phyloP scores from a whole-genome alignment of 805 yeast genomes.

The Naumovozyma castellii region DNA sequence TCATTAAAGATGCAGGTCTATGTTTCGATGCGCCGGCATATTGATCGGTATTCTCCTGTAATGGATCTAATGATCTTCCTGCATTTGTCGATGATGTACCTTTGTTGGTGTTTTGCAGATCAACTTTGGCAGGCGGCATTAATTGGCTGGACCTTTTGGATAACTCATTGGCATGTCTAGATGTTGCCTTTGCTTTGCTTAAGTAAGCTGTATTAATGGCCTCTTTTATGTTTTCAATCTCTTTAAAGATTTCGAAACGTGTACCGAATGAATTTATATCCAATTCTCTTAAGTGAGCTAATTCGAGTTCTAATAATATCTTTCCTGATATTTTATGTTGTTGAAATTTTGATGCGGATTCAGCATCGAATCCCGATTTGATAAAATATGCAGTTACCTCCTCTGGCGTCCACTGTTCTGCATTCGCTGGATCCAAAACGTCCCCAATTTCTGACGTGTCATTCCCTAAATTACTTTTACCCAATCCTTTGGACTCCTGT shows the following conservation, averaged over 20 bases:
- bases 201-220: conserved; percentile 4
- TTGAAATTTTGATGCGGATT: conserved; percentile 69
- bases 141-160: conserved; percentile 9
- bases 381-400: conserved; percentile 77
- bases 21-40: conserved; percentile 1
- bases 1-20: conserved; percentile 13
- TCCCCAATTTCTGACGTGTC: not conserved
- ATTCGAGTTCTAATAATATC: conserved; percentile 75
- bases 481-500: not conserved
- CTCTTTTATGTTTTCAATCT: conserved; percentile 58
- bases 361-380: conserved; percentile 60
- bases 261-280: conserved; percentile 93
- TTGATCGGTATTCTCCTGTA: conserved; percentile 1
- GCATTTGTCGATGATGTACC: not conserved
- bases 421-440: conserved; percentile 25
- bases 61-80: conserved; percentile 1
- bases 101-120: conserved; percentile 10
- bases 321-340: conserved; percentile 84
- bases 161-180: not conserved
- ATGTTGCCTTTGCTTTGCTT: not conserved
- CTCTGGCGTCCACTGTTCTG: conserved; percentile 68
- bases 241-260: conserved; percentile 82
- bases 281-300: conserved; percentile 78
- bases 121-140: conserved; percentile 36
- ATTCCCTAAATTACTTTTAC: not conserved